phyloP scores from a whole-genome alignment of 129 eudicot genomes.

The Apium graveolens region DNA sequence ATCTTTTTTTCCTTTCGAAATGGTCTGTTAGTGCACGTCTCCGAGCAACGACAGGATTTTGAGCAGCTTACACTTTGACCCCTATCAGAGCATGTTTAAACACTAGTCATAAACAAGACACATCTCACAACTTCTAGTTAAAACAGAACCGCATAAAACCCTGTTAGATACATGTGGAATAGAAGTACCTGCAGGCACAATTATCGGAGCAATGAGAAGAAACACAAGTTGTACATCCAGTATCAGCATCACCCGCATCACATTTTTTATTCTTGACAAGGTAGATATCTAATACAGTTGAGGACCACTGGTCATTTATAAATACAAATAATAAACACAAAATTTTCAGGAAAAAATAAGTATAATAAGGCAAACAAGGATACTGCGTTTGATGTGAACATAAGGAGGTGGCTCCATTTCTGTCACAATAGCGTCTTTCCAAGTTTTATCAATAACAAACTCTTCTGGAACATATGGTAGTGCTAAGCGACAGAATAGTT shows the following conservation, averaged over 20 bases:
- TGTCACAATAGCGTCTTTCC: conserved; percentile 41
- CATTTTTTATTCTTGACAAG: conserved; percentile 76
- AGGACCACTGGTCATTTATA: conserved; percentile 6
- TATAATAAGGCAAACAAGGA: conserved; percentile 34
- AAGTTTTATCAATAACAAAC: conserved; percentile 50
- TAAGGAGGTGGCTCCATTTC: conserved; percentile 56
- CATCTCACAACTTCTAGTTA: not conserved
- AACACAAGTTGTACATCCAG: conserved; percentile 71
- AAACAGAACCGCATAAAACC: not conserved
- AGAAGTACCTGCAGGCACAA: conserved; percentile 84
- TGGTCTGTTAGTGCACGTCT: conserved; percentile 70
- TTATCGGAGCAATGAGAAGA: conserved; percentile 62
- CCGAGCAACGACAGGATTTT: conserved; percentile 79
- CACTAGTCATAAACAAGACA: not conserved
- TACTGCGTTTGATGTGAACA: conserved; percentile 81
- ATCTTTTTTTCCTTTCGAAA: conserved; percentile 78
- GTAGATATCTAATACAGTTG: conserved; percentile 52
- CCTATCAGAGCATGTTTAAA: conserved; percentile 40
- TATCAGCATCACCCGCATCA: conserved; percentile 35
- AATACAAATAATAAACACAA: not conserved
- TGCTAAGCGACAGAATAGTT: conserved; percentile 62
- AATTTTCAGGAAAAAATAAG: not conserved
- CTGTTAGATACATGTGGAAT: conserved; percentile 12
- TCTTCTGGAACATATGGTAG: conserved; percentile 54
- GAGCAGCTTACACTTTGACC: conserved; percentile 92